phyloP scores from a whole-genome alignment of 768 basidiomycete genomes.

The Kwoniella newhampshirensis region DNA sequence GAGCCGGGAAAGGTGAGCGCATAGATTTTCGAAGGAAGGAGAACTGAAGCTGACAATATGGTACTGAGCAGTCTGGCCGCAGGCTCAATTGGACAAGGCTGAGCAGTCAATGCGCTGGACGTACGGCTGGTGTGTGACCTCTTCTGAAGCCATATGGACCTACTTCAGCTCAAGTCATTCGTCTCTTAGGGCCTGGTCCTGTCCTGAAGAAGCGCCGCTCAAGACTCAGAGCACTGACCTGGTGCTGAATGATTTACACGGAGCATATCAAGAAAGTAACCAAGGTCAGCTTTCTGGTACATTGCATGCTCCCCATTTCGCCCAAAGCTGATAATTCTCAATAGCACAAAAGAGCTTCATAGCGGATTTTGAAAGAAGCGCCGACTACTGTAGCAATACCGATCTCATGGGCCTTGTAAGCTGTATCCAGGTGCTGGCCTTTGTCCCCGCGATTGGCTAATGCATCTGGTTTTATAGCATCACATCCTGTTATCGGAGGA shows the following conservation, averaged over 20 bases:
- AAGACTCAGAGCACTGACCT: slow-evolving; percentile 37
- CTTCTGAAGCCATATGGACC: too few species aligned
- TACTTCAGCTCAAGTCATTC: too few species aligned
- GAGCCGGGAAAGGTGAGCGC: slow-evolving; percentile 30
- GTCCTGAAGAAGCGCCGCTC: slow-evolving; percentile 38
- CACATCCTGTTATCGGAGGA: slow-evolving; percentile 30
- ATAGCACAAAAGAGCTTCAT: slow-evolving; percentile 29
- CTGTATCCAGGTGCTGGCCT: background rate
- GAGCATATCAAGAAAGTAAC: background rate
- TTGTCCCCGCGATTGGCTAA: background rate
- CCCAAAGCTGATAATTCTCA: background rate
- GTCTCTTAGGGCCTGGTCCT: slow-evolving; percentile 39
- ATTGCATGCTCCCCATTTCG: background rate
- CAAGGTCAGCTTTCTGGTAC: slow-evolving; percentile 8
- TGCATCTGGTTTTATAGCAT: slow-evolving; percentile 20
- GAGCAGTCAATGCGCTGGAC: slow-evolving; percentile 45
- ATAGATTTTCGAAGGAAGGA: background rate
- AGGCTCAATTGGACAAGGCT: slow-evolving; percentile 33
- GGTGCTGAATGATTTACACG: slow-evolving; percentile 34
- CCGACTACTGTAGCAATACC: slow-evolving; percentile 36
- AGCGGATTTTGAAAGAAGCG: slow-evolving; percentile 36
- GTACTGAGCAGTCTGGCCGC: slow-evolving; percentile 26
- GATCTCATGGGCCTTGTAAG: slow-evolving; percentile 37
- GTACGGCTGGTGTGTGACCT: slow-evolving; percentile 36
- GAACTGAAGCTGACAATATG: slow-evolving; percentile 2